A percentile compares a stretch with the other conserved stretches of the same genome.
phyloP scores from a whole-genome alignment of 2,329 filamentous ascomycete species.

The Gnomoniopsis smithogilvyi region DNA sequence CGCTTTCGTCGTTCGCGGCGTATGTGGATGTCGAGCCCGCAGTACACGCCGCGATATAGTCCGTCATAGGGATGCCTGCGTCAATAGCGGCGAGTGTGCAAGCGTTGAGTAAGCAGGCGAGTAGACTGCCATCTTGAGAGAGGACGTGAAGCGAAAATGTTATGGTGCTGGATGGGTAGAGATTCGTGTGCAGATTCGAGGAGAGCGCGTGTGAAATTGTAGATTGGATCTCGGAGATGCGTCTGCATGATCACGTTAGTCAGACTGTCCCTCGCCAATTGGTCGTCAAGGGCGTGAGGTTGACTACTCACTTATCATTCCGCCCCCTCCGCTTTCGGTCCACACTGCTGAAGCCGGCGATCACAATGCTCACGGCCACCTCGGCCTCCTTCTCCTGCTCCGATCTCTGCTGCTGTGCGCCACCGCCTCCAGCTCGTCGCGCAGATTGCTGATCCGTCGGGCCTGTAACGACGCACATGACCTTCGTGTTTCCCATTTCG shows the following conservation, averaged over 20 bases:
- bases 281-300: too few relatives aligned
- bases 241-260: slow-evolving; percentile 45
- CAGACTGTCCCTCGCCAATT: too few relatives aligned
- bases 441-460: slow-evolving; percentile 61
- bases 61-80: slow-evolving; percentile 91
- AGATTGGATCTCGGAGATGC: slow-evolving; percentile 75
- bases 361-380: slow-evolving; percentile 76
- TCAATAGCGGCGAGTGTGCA: slow-evolving; percentile 89
- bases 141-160: slow-evolving; percentile 81
- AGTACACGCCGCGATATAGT: slow-evolving; percentile 86
- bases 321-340: slow-evolving; percentile 75
- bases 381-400: slow-evolving; percentile 51
- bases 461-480: slow-evolving; percentile 88
- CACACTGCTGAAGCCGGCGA: slow-evolving; percentile 84
- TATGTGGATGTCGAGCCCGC: slow-evolving; percentile 74
- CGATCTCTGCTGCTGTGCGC: slow-evolving; percentile 22
- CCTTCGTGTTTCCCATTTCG: slow-evolving; percentile 96
- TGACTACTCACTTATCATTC: slow-evolving; percentile 79
- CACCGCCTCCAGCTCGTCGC: slow-evolving; percentile 42
- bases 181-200: slow-evolving; percentile 75
- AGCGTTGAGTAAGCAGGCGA: slow-evolving; percentile 88
- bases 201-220: slow-evolving; percentile 76
- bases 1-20: slow-evolving; percentile 60
- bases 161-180: slow-evolving; percentile 87
- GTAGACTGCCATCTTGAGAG: slow-evolving; percentile 82